These are phyloP conservation scores for Saccharomycopsis selenospora DNA, from an alignment of 805 yeast species.

Conservation along the genomic window DNA sequence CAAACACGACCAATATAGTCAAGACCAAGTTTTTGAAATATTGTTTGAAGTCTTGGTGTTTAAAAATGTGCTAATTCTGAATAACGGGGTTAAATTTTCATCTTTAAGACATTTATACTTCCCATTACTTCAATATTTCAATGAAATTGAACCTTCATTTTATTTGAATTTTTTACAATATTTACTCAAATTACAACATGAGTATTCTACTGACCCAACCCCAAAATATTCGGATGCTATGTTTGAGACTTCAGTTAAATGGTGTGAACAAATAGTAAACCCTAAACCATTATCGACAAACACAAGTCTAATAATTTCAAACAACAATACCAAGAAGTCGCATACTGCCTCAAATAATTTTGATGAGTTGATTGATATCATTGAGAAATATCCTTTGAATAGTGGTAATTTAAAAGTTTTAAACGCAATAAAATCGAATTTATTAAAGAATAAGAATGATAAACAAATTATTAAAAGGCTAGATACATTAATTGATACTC, in stretches of 20 bases:
- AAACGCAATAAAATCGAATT: neutral
- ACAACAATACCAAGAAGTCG: too few species aligned
- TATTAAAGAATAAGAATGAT: too few species aligned
- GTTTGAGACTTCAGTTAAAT: neutral
- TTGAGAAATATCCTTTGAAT: conserved; percentile 1
- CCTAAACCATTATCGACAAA: too few species aligned
- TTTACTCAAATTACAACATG: conserved; percentile 1
- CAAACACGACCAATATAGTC: conserved; percentile 22
- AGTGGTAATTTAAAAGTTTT: neutral
- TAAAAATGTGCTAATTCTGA: conserved; percentile 29
- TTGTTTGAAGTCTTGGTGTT: conserved; percentile 27
- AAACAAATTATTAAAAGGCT: neutral
- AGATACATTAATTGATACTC: neutral
- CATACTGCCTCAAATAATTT: too few species aligned
- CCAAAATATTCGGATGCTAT: conserved; percentile 3
- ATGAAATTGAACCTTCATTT: neutral
- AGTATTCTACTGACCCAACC: neutral
- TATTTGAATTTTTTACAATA: conserved; percentile 2
- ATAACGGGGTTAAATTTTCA: conserved; percentile 7
- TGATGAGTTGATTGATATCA: neutral
- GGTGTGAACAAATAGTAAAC: neutral
- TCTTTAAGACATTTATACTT: conserved; percentile 12
- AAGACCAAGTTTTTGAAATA: conserved; percentile 21
- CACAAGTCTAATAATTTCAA: too few species aligned
- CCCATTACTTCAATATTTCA: conserved; percentile 10